A percentile compares a stretch with the other conserved stretches of the same genome.
These are phyloP conservation scores for Calophaca sinica DNA, from an alignment of 306 rosid species.

Conservation along the genomic window DNA sequence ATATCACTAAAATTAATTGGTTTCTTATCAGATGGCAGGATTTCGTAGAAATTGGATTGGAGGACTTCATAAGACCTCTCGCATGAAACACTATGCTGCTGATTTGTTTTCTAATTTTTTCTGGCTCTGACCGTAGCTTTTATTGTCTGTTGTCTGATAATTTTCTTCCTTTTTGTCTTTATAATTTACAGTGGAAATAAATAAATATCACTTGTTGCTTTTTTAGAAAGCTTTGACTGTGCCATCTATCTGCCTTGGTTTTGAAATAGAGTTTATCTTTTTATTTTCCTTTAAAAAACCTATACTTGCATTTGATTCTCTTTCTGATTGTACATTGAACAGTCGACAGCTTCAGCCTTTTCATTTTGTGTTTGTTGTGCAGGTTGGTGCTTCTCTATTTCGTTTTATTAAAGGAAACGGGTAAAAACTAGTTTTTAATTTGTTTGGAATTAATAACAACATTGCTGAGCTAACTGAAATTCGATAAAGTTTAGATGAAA, in stretches of 20 bases:
- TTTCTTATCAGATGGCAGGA: slow-evolving; percentile 20
- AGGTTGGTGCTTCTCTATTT: slow-evolving; percentile 86
- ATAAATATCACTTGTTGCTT: slow-evolving; percentile 27
- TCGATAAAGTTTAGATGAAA: slow-evolving; percentile 24
- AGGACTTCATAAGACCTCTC: no score
- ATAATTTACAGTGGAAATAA: slow-evolving; percentile 12
- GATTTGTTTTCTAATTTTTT: slow-evolving; percentile 11
- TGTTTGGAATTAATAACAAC: slow-evolving; percentile 12
- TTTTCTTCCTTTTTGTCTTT: not conserved
- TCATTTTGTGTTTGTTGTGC: slow-evolving; percentile 56
- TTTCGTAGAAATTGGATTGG: not conserved
- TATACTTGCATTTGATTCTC: slow-evolving; percentile 25
- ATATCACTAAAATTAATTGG: not conserved
- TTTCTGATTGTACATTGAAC: slow-evolving; percentile 30
- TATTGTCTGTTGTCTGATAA: not conserved
- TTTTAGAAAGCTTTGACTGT: slow-evolving; percentile 18
- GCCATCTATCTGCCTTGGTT: not conserved
- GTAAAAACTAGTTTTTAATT: slow-evolving; percentile 53
- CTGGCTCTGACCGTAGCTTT: not conserved
- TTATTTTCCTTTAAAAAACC: not conserved
- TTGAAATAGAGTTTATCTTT: not conserved
- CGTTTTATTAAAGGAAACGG: slow-evolving; percentile 83
- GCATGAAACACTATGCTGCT: slow-evolving; percentile 21
- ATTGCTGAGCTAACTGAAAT: slow-evolving; percentile 38
- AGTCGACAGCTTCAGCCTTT: slow-evolving; percentile 23